A percentile compares a stretch with the other conserved stretches of the same genome.
Conservation (phyloP, 177 flowering plant species). For the Vitis hybrid region DNA sequence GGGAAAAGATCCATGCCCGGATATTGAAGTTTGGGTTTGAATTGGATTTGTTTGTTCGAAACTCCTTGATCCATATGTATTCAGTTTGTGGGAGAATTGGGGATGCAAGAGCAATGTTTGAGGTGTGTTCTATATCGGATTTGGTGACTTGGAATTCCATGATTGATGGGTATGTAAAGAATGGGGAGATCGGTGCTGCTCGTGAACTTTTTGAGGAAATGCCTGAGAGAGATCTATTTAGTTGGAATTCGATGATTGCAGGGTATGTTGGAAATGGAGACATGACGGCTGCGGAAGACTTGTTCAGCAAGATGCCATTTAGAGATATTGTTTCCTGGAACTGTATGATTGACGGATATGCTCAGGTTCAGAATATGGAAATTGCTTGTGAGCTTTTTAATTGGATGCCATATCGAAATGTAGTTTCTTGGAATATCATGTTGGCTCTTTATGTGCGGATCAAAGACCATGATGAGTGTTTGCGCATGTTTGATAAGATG, state of each 20-base stretch:
- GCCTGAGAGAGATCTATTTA: slow-evolving; percentile 56
- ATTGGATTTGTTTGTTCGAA: slow-evolving; percentile 51
- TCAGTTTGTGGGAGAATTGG: slow-evolving; percentile 37
- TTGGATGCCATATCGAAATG: slow-evolving; percentile 44
- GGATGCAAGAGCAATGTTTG: slow-evolving; percentile 58
- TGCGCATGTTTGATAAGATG: slow-evolving; percentile 57
- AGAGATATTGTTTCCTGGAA: slow-evolving; percentile 69
- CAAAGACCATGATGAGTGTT: slow-evolving; percentile 42
- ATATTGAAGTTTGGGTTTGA: slow-evolving; percentile 52
- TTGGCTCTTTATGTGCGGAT: slow-evolving; percentile 51
- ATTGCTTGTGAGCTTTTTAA: slow-evolving; percentile 44
- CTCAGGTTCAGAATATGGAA: slow-evolving; percentile 32
- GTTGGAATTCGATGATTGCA: slow-evolving; percentile 64
- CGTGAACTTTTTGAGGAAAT: slow-evolving; percentile 54
- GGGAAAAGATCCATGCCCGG: slow-evolving; percentile 44
- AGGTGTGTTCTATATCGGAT: slow-evolving; percentile 40
- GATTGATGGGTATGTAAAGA: slow-evolving; percentile 73
- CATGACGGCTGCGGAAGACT: slow-evolving; percentile 40
- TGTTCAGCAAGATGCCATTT: slow-evolving; percentile 49
- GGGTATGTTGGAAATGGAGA: slow-evolving; percentile 52
- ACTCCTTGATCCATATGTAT: slow-evolving; percentile 64
- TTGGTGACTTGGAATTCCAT: slow-evolving; percentile 72
- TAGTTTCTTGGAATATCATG: slow-evolving; percentile 70
- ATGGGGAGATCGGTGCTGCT: slow-evolving; percentile 47
- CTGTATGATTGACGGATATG: slow-evolving; percentile 70